Percentiles rank a stretch among this genome's conserved stretches.
phyloP scores from a whole-genome alignment of 1,139 yeast genomes.

The Williopsis jadinii region DNA sequence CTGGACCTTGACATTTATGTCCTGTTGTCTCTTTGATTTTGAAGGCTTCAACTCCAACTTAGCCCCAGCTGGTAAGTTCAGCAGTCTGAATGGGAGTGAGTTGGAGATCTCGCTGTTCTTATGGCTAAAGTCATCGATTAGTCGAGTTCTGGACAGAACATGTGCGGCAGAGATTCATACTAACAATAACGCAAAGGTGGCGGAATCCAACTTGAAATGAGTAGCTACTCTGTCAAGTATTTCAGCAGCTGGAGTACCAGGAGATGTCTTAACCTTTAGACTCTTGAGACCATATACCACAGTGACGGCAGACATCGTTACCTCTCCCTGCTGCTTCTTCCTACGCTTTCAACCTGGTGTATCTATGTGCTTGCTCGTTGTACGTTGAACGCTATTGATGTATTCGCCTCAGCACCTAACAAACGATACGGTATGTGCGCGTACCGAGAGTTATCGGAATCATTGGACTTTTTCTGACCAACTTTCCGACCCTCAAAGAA shows the following conservation, averaged over 20 bases:
- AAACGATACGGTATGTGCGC: too few relatives aligned
- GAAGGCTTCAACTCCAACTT: slow-evolving; percentile 22
- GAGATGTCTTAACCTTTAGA: slow-evolving; percentile 13
- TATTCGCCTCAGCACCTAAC: too few relatives aligned
- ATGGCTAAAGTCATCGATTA: slow-evolving; percentile 16
- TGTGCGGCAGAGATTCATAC: background rate
- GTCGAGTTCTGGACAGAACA: too few relatives aligned
- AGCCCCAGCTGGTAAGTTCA: slow-evolving; percentile 28
- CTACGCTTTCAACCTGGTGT: too few relatives aligned
- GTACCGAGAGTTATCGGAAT: too few relatives aligned
- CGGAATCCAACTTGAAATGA: slow-evolving; percentile 16
- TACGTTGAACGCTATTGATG: too few relatives aligned
- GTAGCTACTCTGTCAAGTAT: slow-evolving; percentile 10
- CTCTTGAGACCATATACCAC: slow-evolving; percentile 13
- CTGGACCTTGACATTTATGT: slow-evolving; percentile 17
- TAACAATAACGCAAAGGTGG: slow-evolving; percentile 15
- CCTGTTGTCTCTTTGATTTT: slow-evolving; percentile 1
- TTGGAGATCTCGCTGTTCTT: slow-evolving; percentile 20
- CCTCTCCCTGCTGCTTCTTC: background rate
- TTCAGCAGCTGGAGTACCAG: slow-evolving; percentile 16
- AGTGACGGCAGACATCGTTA: slow-evolving; percentile 16
- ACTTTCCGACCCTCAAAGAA: too few relatives aligned
- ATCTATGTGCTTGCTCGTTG: too few relatives aligned
- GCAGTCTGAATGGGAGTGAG: slow-evolving; percentile 27
- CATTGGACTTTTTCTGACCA: too few relatives aligned